These are phyloP conservation scores for Avena atlantica DNA, from an alignment of 176 grass and related monocot genomes.

Conservation along the genomic window DNA sequence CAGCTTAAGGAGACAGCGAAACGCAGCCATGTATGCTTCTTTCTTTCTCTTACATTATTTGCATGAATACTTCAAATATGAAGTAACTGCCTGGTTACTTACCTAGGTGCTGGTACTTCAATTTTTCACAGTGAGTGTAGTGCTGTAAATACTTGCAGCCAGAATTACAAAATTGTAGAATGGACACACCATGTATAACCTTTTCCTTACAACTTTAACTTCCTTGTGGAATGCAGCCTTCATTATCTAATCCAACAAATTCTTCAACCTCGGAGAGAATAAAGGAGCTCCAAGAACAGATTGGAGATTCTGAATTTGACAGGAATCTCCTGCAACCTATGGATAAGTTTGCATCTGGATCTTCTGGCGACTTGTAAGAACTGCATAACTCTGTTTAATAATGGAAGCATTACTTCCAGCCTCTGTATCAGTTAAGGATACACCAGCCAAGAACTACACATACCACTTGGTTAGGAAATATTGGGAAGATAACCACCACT, in stretches of 20 bases:
- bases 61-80: constrained; percentile 16
- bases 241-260: constrained; percentile 70
- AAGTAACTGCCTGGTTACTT: constrained; percentile 30
- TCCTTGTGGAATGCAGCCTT: constrained; percentile 51
- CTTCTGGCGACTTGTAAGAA: constrained; percentile 93
- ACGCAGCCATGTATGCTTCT: constrained; percentile 56
- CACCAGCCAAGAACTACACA: not conserved
- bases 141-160: not conserved
- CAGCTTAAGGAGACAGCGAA: constrained; percentile 62
- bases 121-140: constrained; percentile 6
- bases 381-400: not conserved
- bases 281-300: constrained; percentile 55
- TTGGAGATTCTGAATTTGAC: constrained; percentile 77
- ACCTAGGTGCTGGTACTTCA: constrained; percentile 18
- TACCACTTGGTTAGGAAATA: constrained; percentile 3
- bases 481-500: constrained; percentile 16
- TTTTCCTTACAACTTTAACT: constrained; percentile 38
- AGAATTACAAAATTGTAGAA: constrained; percentile 21
- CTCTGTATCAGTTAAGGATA: not conserved
- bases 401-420: not conserved
- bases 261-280: constrained; percentile 56
- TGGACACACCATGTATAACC: not conserved
- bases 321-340: constrained; percentile 67
- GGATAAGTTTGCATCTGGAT: constrained; percentile 88
- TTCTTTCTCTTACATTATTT: constrained; percentile 29